Evolutionary conservation across 2,329 filamentous ascomycete species (phyloP), one percentile per base, ranked within the genome.

Genomic region (Aspergillus tubingensis): DNA sequence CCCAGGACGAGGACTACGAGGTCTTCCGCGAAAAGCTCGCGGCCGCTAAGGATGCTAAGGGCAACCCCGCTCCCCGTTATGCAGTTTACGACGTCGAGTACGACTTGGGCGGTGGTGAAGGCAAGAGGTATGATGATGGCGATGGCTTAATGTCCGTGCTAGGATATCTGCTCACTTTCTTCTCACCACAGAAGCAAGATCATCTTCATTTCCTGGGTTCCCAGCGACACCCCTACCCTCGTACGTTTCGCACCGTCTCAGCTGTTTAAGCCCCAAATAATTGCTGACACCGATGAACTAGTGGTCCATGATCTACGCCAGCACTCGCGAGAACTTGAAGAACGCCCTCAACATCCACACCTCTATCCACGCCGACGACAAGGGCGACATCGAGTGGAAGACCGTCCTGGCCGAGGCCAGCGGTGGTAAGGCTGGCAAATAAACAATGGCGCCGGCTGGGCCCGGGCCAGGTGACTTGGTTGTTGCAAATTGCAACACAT

Each of bases 221-320:
- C 79, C 57, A 67, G 62, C 57, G 74, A 75, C 1, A 72, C 76
- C 54, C 69, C 77, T 53, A 77, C 73, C 55, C 70, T 76, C 63
- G 79, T 80, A 74, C 70, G 76, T 69, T n/a, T 19, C 10, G 32
- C 23, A 23, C n/a, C 21, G 25, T 25, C 21, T 15, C 25, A 23
- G 19, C 36, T 23, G 32, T 11, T 43, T 15, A 21, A 6, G 23
- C n/a, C 10, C 3, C 32, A 57, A 51, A 13, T 49, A 53, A 49
- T 54, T 49, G 53, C 63, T 71, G 64, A 74, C 58, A 44, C 8
- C 21, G 27, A 30, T 38, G 27, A 36, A 36, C 39, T 38, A 79
- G 77, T 78, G 75, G 73, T 80, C 78, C 64, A 82, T 82, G 80
- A 76, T 81, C 59, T 82, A 82, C 72, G 80, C 80, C 66, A 80